phyloP scores from a whole-genome alignment of 805 yeast genomes.

The Yarrowia sp. region DNA sequence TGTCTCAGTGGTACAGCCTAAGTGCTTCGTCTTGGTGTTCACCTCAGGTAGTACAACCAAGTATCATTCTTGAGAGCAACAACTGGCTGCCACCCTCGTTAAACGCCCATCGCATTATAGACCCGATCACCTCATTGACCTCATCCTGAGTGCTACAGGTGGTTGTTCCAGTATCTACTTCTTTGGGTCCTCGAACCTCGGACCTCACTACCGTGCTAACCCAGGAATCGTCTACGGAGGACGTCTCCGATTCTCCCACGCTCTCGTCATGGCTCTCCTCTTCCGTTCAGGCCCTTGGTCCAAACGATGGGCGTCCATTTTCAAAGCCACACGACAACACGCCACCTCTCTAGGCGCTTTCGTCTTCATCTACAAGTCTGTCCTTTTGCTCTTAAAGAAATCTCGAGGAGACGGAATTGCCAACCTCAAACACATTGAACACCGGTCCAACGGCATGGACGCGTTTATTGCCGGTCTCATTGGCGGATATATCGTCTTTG shows the following conservation, averaged over 20 bases:
- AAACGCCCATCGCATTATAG: no score
- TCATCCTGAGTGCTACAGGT: neutral
- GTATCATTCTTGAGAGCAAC: no score
- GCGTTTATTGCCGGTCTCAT: conserved; percentile 52
- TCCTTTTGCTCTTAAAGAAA: conserved; percentile 47
- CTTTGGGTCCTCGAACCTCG: neutral
- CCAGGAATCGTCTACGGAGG: conserved; percentile 66
- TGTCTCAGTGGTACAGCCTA: no score
- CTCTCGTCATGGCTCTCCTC: conserved; percentile 64
- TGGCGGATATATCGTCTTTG: conserved; percentile 55
- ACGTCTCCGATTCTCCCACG: conserved; percentile 66
- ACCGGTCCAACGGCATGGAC: conserved; percentile 42
- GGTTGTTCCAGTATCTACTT: no score
- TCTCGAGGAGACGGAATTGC: conserved; percentile 41
- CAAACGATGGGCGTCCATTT: conserved; percentile 57
- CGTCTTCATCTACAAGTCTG: conserved; percentile 60
- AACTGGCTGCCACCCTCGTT: no score
- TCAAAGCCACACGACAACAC: conserved; percentile 62
- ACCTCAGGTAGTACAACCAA: no score
- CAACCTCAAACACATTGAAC: conserved; percentile 41
- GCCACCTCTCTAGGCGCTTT: conserved; percentile 63
- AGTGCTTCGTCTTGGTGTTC: no score
- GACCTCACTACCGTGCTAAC: conserved; percentile 9
- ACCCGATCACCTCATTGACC: no score
- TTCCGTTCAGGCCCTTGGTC: conserved; percentile 59